Evolutionary conservation across 2,329 filamentous ascomycete species (phyloP).

Genomic region (Penicillium decumbens): DNA sequence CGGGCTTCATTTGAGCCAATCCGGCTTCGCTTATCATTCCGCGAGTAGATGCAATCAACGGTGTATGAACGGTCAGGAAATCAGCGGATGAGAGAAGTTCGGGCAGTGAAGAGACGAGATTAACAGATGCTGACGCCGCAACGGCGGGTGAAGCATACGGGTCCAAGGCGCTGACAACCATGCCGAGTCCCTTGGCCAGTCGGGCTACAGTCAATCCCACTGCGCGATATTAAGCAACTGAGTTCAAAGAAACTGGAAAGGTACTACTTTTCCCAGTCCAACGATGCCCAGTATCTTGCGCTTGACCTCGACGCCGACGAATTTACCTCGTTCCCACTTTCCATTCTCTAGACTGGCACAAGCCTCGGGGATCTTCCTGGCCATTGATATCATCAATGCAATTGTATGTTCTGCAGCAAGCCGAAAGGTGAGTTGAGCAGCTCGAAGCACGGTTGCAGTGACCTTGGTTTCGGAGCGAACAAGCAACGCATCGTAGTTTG

Average conservation of each 20-base stretch:
- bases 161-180: slow-evolving; percentile 70
- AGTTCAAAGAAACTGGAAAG: not conserved
- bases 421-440: slow-evolving; percentile 71
- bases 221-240: slow-evolving; percentile 20
- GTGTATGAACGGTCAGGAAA: slow-evolving; percentile 77
- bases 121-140: slow-evolving; percentile 63
- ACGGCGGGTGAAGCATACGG: slow-evolving; percentile 73
- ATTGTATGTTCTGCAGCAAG: slow-evolving; percentile 73
- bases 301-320: slow-evolving; percentile 73
- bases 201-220: slow-evolving; percentile 73
- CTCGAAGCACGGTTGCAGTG: slow-evolving; percentile 61
- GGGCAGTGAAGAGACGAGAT: slow-evolving; percentile 54
- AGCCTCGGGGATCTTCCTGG: slow-evolving; percentile 67
- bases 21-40: slow-evolving; percentile 67
- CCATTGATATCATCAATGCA: slow-evolving; percentile 67
- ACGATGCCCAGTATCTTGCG: slow-evolving; percentile 72
- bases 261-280: slow-evolving; percentile 67
- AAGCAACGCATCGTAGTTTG: slow-evolving; percentile 69
- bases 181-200: slow-evolving; percentile 72
- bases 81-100: slow-evolving; percentile 64
- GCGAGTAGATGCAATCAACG: slow-evolving; percentile 69
- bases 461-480: slow-evolving; percentile 80
- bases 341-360: slow-evolving; percentile 65
- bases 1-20: slow-evolving; percentile 65
- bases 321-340: slow-evolving; percentile 68